Evolutionary conservation across 805 yeast genomes (phyloP).

Genomic region (Priceomyces melissophilus): DNA sequence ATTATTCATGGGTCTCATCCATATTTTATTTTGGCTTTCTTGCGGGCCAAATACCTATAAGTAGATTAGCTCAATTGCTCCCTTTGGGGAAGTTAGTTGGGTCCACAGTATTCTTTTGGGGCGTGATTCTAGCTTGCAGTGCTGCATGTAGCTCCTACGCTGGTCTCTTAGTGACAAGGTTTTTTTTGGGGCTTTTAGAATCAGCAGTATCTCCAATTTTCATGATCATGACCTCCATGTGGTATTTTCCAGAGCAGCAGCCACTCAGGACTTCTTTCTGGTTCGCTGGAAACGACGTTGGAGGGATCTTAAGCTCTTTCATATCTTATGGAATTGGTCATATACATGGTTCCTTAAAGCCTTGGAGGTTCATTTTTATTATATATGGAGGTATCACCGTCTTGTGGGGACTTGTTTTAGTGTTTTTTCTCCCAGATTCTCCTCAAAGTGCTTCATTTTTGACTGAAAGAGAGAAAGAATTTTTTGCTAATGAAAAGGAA

Average conservation of each 20-base stretch:
- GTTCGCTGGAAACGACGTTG: slow-evolving; percentile 35
- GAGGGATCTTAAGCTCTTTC: slow-evolving; percentile 38
- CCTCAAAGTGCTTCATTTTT: slow-evolving; percentile 40
- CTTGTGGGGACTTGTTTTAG: slow-evolving; percentile 23
- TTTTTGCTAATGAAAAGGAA: slow-evolving; percentile 19
- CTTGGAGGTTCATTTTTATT: slow-evolving; percentile 45
- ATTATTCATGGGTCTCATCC: slow-evolving; percentile 43
- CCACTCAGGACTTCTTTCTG: slow-evolving; percentile 32
- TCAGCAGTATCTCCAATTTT: slow-evolving; percentile 8
- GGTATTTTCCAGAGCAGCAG: slow-evolving; percentile 21
- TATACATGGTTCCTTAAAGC: slow-evolving; percentile 13
- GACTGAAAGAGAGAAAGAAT: slow-evolving; percentile 32
- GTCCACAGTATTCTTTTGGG: slow-evolving; percentile 11
- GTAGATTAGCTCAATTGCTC: slow-evolving; percentile 10
- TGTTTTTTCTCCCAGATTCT: slow-evolving; percentile 28
- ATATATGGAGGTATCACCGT: slow-evolving; percentile 41
- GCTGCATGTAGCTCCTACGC: slow-evolving; percentile 6
- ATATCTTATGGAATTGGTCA: slow-evolving; percentile 17
- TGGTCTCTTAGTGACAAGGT: slow-evolving; percentile 6
- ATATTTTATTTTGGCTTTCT: slow-evolving; percentile 39
- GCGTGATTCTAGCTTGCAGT: slow-evolving; percentile 4
- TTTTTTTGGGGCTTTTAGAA: slow-evolving; percentile 22
- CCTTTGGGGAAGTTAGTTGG: slow-evolving; percentile 19
- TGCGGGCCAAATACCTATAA: slow-evolving; percentile 3
- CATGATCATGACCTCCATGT: slow-evolving; percentile 7